A percentile compares a stretch with the other conserved stretches of the same genome.
These are phyloP conservation scores for Aureobasidium sp. DNA, from an alignment of 2,329 filamentous ascomycete genomes.

Conservation along the genomic window DNA sequence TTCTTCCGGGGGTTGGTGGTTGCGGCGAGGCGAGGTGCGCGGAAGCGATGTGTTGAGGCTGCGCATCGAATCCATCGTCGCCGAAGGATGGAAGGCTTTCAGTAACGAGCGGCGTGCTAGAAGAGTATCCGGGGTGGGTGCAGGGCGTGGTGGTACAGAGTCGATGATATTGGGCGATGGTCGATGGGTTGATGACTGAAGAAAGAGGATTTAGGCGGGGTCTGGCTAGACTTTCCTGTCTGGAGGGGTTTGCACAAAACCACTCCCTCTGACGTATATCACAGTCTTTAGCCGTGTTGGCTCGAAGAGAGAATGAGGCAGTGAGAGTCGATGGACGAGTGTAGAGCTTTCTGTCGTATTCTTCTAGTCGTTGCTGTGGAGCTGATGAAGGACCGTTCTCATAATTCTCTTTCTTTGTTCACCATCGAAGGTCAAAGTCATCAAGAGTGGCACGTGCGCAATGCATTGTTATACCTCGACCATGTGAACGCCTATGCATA, in stretches of 20 bases:
- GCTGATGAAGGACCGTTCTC: background rate
- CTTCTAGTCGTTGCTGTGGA: background rate
- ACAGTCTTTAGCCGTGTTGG: background rate
- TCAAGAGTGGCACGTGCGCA: background rate
- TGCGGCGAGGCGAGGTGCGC: conserved; percentile 34
- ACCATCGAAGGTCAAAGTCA: background rate
- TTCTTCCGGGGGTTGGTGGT: conserved; percentile 29
- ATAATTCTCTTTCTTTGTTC: background rate
- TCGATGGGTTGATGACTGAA: background rate
- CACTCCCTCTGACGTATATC: background rate
- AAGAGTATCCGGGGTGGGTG: background rate
- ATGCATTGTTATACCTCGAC: background rate
- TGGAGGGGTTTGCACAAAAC: background rate
- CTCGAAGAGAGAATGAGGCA: background rate
- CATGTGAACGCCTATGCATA: conserved; percentile 1
- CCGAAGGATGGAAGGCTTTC: conserved; percentile 4
- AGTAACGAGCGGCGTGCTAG: background rate
- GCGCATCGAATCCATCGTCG: conserved; percentile 54
- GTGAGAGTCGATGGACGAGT: background rate
- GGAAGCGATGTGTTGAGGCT: conserved; percentile 55
- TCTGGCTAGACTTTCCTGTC: background rate
- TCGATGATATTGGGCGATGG: background rate
- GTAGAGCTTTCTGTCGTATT: background rate
- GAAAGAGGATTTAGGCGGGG: conserved; percentile 9
- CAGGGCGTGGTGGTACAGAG: background rate